Evolutionary conservation across 2,329 filamentous ascomycete species (phyloP), one percentile per base, ranked within the genome.

Genomic region (Colletotrichum eleusines): DNA sequence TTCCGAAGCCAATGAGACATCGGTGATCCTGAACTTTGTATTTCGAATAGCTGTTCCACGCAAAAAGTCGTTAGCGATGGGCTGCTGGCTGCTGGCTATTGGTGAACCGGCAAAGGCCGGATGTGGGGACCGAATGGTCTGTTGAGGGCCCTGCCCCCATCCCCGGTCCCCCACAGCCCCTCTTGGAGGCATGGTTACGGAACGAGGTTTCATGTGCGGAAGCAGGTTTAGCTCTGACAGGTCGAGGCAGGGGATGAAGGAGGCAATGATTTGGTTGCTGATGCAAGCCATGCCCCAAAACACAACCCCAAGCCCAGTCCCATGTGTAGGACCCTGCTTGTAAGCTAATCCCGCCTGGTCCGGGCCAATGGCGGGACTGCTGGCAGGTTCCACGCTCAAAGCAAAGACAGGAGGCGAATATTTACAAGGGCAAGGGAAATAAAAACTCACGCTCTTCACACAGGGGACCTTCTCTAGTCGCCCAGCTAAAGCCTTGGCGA

Each of bases 401-500:
- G 67, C 68, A 26, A 66, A 57, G 46, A 58, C 40, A 62, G 64
- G 26, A 71, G 40, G 40, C 16, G 48, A 23, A 42, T 50, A 75
- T 73, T 64, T 64, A 60, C 63, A 65, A 63, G 66, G 59, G 46
- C 57, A 66, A 44, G 69, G 38, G 74, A 65, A 70, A 57, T 67
- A 65, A 46, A 50, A 71, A 90, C 92, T 88, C 85, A 94, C 92
- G 96, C 84, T 99, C 96, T 91, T 99, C 96, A 80, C 96, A 98
- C 33, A 99, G 86, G 23, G 96, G 96, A 0, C 96, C 96, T 88
- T 99, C 96, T 73, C 96, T 88, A 40, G 95, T 94, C 60, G 94
- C 96, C 96, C 96, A 99, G 80, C 92, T 94, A 82, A 99, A 99
- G 40, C 96, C 96, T 82, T 99, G 96, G 58, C 94, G 91, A 76